phyloP scores from a whole-genome alignment of 75 land plant genomes.

The Sequoia sempervirens region DNA sequence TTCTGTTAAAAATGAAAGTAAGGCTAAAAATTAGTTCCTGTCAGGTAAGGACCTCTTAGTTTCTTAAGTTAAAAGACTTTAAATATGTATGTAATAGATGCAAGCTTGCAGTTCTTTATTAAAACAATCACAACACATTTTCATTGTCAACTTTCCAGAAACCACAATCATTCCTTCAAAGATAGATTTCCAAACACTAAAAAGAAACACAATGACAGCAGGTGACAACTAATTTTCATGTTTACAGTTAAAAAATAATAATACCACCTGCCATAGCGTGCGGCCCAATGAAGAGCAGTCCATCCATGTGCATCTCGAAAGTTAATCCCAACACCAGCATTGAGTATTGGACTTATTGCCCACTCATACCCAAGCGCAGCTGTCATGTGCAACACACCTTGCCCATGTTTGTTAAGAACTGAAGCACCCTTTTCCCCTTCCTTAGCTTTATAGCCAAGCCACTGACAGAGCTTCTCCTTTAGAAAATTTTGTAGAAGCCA shows the following conservation, averaged over 20 bases:
- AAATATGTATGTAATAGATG: background rate
- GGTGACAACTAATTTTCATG: background rate
- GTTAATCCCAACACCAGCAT: slow-evolving; percentile 72
- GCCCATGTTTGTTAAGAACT: slow-evolving; percentile 70
- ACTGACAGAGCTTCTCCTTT: slow-evolving; percentile 59
- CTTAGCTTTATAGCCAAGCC: slow-evolving; percentile 43
- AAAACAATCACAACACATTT: background rate
- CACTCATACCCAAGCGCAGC: slow-evolving; percentile 94
- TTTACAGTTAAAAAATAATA: background rate
- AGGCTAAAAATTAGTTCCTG: background rate
- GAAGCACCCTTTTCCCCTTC: slow-evolving; percentile 32
- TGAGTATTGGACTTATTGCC: slow-evolving; percentile 67
- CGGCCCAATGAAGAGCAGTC: slow-evolving; percentile 99
- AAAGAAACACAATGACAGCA: background rate
- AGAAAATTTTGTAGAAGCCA: slow-evolving; percentile 66
- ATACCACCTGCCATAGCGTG: slow-evolving; percentile 76
- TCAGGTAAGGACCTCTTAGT: background rate
- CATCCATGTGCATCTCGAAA: slow-evolving; percentile 91
- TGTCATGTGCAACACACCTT: slow-evolving; percentile 79
- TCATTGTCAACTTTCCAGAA: background rate
- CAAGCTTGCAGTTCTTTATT: background rate
- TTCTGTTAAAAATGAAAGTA: background rate
- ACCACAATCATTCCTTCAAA: background rate
- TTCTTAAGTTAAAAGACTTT: background rate
- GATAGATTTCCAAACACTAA: background rate